Evolutionary conservation across 176 grass and related monocot species (phyloP).

Genomic region (Oryza punctata): DNA sequence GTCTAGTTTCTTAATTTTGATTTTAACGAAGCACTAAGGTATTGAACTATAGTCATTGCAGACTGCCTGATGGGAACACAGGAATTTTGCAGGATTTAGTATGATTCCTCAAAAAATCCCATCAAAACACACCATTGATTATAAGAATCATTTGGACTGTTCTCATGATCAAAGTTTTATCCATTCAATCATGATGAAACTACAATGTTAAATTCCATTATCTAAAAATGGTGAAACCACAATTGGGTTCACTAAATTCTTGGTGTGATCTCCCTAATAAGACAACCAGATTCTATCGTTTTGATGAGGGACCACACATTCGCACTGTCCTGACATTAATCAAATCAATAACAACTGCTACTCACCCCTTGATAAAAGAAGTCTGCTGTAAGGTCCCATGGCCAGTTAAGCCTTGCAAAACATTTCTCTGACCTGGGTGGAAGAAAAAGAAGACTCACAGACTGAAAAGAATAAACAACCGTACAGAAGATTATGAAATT

Average conservation of each 20-base stretch:
- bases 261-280: not conserved
- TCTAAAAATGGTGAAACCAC: not conserved
- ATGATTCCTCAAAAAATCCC: not conserved
- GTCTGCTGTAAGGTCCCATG: conserved; percentile 38
- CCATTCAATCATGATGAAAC: conserved; percentile 8
- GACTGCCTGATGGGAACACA: not conserved
- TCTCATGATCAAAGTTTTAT: not conserved
- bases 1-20: not conserved
- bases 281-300: not conserved
- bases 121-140: not conserved
- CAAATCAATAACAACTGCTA: conserved; percentile 34
- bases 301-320: not conserved
- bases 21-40: not conserved
- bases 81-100: not conserved
- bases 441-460: not conserved
- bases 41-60: not conserved
- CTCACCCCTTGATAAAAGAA: conserved; percentile 55
- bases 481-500: conserved; percentile 20
- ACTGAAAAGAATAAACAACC: conserved; percentile 19
- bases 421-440: conserved; percentile 65
- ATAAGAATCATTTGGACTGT: not conserved
- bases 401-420: conserved; percentile 57
- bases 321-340: conserved; percentile 9
- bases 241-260: conserved; percentile 21
- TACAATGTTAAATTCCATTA: not conserved